Conservation (phyloP, 2,329 filamentous ascomycete genomes). For the Fusarium sp. region DNA sequence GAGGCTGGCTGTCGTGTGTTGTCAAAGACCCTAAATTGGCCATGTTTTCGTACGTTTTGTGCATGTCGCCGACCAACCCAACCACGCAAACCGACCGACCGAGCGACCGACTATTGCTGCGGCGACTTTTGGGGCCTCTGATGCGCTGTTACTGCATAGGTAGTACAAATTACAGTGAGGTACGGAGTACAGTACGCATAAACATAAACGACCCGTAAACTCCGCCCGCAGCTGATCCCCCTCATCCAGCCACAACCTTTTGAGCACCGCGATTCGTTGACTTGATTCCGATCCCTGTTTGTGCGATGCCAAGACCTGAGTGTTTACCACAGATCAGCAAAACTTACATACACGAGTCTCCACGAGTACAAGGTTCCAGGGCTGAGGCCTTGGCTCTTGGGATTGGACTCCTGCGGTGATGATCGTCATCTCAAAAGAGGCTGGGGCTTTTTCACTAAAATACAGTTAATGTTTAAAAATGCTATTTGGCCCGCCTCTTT, state of each 20-base stretch:
- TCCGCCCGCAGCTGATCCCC: slow-evolving; percentile 4
- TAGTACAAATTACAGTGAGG: neutral
- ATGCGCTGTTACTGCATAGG: slow-evolving; percentile 25
- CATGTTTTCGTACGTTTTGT: slow-evolving; percentile 6
- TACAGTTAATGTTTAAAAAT: slow-evolving; percentile 17
- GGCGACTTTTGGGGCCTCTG: slow-evolving; percentile 2
- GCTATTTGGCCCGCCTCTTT: neutral
- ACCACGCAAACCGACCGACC: slow-evolving; percentile 2
- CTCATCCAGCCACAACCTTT: slow-evolving; percentile 23
- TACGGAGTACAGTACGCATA: slow-evolving; percentile 15
- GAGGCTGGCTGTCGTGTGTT: slow-evolving; percentile 2
- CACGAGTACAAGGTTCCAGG: slow-evolving; percentile 12
- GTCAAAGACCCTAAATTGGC: neutral
- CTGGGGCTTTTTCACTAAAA: slow-evolving; percentile 19
- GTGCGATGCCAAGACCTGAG: slow-evolving; percentile 27
- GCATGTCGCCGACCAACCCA: neutral
- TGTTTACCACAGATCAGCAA: slow-evolving; percentile 25
- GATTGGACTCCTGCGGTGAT: slow-evolving; percentile 18
- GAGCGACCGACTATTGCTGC: neutral
- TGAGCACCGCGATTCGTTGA: slow-evolving; percentile 18
- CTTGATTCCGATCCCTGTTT: slow-evolving; percentile 12
- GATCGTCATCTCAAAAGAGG: slow-evolving; percentile 32
- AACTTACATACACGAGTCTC: slow-evolving; percentile 9
- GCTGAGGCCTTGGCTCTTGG: slow-evolving; percentile 9
- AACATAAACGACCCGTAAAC: slow-evolving; percentile 17